Conservation (phyloP, 2,329 filamentous ascomycete species). For the Pseudogymnoascus sp. region DNA sequence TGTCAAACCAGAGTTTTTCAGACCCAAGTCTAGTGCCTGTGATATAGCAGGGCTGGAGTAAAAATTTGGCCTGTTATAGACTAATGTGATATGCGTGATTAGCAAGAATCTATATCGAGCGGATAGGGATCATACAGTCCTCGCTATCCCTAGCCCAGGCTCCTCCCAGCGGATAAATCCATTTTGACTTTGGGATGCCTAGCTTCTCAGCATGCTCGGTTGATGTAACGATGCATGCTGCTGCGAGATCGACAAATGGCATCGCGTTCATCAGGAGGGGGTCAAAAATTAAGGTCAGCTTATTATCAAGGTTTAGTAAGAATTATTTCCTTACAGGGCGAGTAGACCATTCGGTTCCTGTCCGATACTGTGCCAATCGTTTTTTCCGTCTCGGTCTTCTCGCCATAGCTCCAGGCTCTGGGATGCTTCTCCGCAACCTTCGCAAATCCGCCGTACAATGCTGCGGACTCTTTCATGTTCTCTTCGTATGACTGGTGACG, state of each 20-base stretch:
- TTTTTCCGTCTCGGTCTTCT: conserved; percentile 35
- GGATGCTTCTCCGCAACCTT: conserved; percentile 45
- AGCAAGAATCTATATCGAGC: not conserved
- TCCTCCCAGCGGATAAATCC: conserved; percentile 58
- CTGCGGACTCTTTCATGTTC: conserved; percentile 52
- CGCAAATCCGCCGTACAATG: conserved; percentile 55
- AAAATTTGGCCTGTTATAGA: conserved; percentile 56
- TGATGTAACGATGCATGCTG: conserved; percentile 53
- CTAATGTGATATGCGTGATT: conserved; percentile 28
- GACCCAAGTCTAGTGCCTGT: conserved; percentile 46
- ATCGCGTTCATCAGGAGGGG: conserved; percentile 66
- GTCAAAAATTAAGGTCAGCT: conserved; percentile 37
- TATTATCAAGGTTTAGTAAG: not conserved
- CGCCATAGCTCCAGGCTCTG: conserved; percentile 51
- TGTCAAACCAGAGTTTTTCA: conserved; percentile 40
- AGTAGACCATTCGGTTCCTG: conserved; percentile 61
- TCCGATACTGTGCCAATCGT: conserved; percentile 46
- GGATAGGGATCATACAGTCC: conserved; percentile 37
- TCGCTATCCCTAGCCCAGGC: conserved; percentile 52
- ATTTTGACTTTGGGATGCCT: conserved; percentile 46
- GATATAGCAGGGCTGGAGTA: conserved; percentile 52
- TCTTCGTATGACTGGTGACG: conserved; percentile 44
- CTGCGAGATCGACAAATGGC: conserved; percentile 59
- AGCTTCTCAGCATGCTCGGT: conserved; percentile 46
- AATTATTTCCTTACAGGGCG: conserved; percentile 46